A percentile compares a stretch with the other conserved stretches of the same genome.
These are phyloP conservation scores for Hydnum rufescens DNA, from an alignment of 768 basidiomycete genomes.

Conservation along the genomic window DNA sequence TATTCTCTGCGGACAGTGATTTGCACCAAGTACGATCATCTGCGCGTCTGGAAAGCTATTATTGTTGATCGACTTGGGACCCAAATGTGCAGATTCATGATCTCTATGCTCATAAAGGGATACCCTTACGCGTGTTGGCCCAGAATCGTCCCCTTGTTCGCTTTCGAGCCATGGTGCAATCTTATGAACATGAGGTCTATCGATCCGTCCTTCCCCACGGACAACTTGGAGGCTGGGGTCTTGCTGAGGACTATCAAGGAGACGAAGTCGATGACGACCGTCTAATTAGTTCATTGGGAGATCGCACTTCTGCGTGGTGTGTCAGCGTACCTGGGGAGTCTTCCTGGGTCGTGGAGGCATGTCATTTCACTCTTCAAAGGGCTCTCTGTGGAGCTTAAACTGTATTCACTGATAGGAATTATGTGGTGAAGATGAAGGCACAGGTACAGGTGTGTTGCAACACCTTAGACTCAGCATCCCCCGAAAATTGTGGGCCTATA, in stretches of 20 bases:
- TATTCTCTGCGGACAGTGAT: conserved; percentile 25
- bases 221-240: conserved; percentile 58
- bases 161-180: conserved; percentile 56
- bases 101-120: background rate
- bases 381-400: too few species aligned
- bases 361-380: too few species aligned
- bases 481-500: background rate
- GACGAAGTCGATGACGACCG: conserved; percentile 15
- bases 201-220: conserved; percentile 25
- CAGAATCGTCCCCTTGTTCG: conserved; percentile 34
- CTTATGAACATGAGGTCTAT: conserved; percentile 53
- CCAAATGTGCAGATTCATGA: background rate
- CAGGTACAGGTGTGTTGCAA: too few species aligned
- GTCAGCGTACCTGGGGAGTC: conserved; percentile 53
- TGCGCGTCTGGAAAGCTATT: too few species aligned
- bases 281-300: conserved; percentile 25
- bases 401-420: too few species aligned
- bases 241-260: conserved; percentile 22
- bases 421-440: too few species aligned
- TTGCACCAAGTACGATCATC: conserved; percentile 25
- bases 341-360: too few species aligned
- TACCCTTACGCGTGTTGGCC: conserved; percentile 27
- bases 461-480: background rate
- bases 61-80: too few species aligned
- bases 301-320: conserved; percentile 50